Base-by-base conservation (phyloP, 805 yeast species). In the Yamadazyma kitorensis region DNA sequence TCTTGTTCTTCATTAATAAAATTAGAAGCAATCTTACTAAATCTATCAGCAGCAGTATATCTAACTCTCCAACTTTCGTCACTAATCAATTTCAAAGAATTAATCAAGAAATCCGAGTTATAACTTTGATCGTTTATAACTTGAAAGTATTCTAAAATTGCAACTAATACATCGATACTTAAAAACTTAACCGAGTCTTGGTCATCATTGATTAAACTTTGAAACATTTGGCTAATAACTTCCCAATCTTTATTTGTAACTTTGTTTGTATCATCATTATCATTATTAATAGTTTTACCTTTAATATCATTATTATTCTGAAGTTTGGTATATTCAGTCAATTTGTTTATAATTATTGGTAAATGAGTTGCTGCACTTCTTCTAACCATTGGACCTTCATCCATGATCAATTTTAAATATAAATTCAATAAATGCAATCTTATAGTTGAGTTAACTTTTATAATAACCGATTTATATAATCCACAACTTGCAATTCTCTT, bases 21-120 rank as follows among this genome's bases (percentile, higher is more conserved):
- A 45, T 78, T 79, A 12, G 63, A 48, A 2, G 94, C 86, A 40
- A 93, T 74, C 43, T 70, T 68, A 48, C 81, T 86, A 54, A 88
- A 89, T 50, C 88, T 75, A 57, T 91, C 97, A n/a, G 97, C 96
- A 21, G 95, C 95, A 81, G 93, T 88, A 63, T 91, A 93, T 53
- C 98, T 81, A 37, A 93, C 98, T 61, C 98, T 80, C 99, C 99
- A 93, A 53, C 95, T 83, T 61, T 86, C 87, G 64, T 93, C 98
- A 44, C 72, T 76, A 39, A 86, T 81, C 46, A 93, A 71, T 44
- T 78, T 77, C 44, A 82, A 71, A 2, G 95, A 73, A 44, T 81
- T 75, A 33, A 71, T 67, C 41, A 84, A 69, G 38, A 84, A 68
- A 45, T 81, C 84, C 30, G 74, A 70, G 47, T 78, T 72, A 56